Percentiles rank a stretch among this genome's conserved stretches.
phyloP scores from a whole-genome alignment of 2,329 filamentous ascomycete genomes.

The Orbilia brochopaga region DNA sequence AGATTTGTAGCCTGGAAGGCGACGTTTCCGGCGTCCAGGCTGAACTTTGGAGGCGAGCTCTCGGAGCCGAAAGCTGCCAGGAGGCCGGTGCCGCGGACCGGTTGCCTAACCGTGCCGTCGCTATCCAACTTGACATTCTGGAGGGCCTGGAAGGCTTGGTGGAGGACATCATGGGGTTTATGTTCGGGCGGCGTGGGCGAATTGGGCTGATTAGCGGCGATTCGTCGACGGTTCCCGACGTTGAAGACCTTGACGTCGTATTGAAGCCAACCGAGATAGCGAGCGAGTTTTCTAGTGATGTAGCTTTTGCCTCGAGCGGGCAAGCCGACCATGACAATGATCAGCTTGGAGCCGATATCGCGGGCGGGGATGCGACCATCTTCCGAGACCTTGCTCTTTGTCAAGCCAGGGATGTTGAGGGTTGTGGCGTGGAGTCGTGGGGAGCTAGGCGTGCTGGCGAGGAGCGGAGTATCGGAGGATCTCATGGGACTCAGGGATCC shows the following conservation, averaged over 20 bases:
- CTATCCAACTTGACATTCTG: conserved; percentile 42
- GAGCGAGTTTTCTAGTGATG: conserved; percentile 95
- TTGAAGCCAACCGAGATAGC: conserved; percentile 96
- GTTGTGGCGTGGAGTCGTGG: conserved; percentile 48
- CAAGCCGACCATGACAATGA: conserved; percentile 97
- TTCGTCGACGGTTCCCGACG: conserved; percentile 85
- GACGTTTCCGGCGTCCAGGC: conserved; percentile 45
- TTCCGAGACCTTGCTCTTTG: conserved; percentile 90
- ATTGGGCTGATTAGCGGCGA: conserved; percentile 68
- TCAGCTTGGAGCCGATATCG: conserved; percentile 93
- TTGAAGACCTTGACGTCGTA: conserved; percentile 97
- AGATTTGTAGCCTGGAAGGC: conserved; percentile 51
- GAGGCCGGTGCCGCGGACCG: conserved; percentile 45
- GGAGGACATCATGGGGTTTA: conserved; percentile 28
- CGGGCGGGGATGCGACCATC: conserved; percentile 91
- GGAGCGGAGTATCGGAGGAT: conserved; percentile 38
- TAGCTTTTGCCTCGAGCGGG: conserved; percentile 97
- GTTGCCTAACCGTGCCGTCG: conserved; percentile 41
- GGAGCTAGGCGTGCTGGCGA: conserved; percentile 38
- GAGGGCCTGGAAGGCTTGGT: conserved; percentile 32
- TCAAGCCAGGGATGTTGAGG: conserved; percentile 68
- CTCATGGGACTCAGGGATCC: conserved; percentile 33
- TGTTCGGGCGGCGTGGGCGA: conserved; percentile 40
- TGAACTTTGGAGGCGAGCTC: conserved; percentile 33
- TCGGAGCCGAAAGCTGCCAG: conserved; percentile 26